phyloP scores from a whole-genome alignment of 31 red algal genomes.

The Asparagopsis taxiformis region DNA sequence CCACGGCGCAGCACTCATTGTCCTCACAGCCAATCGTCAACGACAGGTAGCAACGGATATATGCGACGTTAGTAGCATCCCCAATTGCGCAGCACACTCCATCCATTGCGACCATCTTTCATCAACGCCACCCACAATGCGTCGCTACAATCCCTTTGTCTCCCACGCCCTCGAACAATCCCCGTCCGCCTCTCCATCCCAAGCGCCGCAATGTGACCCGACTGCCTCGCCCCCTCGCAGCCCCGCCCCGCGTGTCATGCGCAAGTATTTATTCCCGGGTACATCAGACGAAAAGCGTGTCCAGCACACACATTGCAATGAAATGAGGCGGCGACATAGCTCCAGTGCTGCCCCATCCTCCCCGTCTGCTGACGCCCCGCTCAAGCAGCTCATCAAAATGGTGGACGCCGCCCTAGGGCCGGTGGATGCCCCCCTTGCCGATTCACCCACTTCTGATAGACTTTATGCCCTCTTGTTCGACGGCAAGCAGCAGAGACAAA shows the following conservation, averaged over 20 bases:
- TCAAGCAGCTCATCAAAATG: conserved; percentile 16
- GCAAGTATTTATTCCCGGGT: conserved; percentile 18
- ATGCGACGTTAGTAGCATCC: too few species aligned
- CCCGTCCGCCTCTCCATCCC: neutral
- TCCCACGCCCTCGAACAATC: conserved; percentile 3
- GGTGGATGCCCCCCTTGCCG: conserved; percentile 1
- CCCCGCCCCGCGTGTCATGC: conserved; percentile 14
- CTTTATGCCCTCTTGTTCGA: conserved; percentile 19
- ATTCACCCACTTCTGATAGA: conserved; percentile 7
- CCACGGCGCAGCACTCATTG: too few species aligned
- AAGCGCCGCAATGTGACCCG: neutral
- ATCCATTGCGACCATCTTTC: too few species aligned
- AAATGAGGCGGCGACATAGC: neutral
- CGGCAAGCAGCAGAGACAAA: conserved; percentile 14
- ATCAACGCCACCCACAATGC: too few species aligned
- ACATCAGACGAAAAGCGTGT: neutral
- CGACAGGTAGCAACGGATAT: too few species aligned
- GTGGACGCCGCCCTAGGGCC: conserved; percentile 43
- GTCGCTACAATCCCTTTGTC: conserved; percentile 33
- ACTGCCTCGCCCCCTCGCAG: conserved; percentile 9
- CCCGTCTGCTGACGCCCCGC: neutral
- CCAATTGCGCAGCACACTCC: too few species aligned
- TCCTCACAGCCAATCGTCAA: too few species aligned
- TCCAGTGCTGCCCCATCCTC: neutral
- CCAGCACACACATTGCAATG: conserved; percentile 1